Percentiles rank a stretch among this genome's conserved stretches.
phyloP scores from a whole-genome alignment of 441 rosid species.

The Gossypium aridum region DNA sequence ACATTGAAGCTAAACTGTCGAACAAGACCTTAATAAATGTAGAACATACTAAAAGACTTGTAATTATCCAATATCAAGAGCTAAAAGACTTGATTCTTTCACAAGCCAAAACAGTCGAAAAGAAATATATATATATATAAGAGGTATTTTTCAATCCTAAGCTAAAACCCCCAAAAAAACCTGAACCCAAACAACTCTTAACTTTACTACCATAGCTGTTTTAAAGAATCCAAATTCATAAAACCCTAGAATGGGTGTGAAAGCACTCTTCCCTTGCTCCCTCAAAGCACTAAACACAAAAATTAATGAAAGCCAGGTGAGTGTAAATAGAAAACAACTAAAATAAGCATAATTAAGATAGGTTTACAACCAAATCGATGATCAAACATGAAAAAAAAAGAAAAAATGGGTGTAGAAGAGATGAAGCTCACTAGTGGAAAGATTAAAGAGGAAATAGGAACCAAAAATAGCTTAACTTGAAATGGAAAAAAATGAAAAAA shows the following conservation, averaged over 20 bases:
- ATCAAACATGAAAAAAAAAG: not conserved
- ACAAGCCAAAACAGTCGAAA: too few species aligned
- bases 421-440: conserved; percentile 26
- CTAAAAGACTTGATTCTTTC: too few species aligned
- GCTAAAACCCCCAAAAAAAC: not conserved
- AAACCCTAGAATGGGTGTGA: conserved; percentile 12
- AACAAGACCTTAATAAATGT: too few species aligned
- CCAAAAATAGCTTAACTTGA: too few species aligned
- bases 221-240: not conserved
- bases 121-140: not conserved
- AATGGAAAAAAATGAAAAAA: too few species aligned
- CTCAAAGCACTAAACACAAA: not conserved
- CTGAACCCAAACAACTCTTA: not conserved
- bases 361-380: not conserved
- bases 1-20: too few species aligned
- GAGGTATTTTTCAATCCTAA: not conserved
- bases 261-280: conserved; percentile 12
- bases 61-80: too few species aligned
- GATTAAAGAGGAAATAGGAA: not conserved
- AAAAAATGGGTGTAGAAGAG: not conserved
- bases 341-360: not conserved
- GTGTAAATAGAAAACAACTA: not conserved
- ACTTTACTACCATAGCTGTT: conserved; percentile 1
- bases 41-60: too few species aligned
- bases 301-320: conserved; percentile 3